Percentiles rank a stretch among this genome's conserved stretches.
phyloP scores from a whole-genome alignment of 139 green algal genomes.

The Auxenochlorella pyrenoidosa region DNA sequence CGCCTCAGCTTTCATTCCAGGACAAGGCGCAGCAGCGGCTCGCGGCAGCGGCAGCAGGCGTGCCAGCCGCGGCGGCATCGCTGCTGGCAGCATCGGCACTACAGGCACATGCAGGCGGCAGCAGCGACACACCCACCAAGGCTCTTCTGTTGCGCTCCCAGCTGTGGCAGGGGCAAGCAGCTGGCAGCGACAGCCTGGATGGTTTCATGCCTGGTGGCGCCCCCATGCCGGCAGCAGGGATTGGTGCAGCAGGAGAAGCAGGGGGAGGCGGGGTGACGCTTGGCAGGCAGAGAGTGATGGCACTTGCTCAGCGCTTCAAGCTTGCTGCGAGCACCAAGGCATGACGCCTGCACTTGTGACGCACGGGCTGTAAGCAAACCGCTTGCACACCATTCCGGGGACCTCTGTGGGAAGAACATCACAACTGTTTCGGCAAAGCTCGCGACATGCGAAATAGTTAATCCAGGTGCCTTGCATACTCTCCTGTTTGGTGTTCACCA shows the following conservation, averaged over 20 bases:
- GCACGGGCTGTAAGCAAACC: too few relatives aligned
- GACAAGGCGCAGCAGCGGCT: background rate
- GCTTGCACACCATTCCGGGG: too few relatives aligned
- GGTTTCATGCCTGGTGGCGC: background rate
- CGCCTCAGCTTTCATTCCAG: background rate
- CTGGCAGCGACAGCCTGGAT: background rate
- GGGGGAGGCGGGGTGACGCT: background rate
- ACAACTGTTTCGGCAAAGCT: too few relatives aligned
- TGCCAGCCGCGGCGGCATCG: background rate
- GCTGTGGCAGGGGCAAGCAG: background rate
- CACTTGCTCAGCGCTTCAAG: background rate
- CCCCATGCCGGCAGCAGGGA: background rate
- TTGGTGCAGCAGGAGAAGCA: background rate
- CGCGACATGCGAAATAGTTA: too few relatives aligned
- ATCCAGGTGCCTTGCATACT: too few relatives aligned
- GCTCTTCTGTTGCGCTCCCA: background rate
- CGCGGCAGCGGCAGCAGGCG: background rate
- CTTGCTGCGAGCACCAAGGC: background rate
- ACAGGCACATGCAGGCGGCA: background rate
- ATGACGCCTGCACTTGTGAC: too few relatives aligned
- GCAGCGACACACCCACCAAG: conserved; percentile 19
- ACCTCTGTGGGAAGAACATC: too few relatives aligned
- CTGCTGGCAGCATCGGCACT: too few relatives aligned
- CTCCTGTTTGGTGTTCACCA: too few relatives aligned
- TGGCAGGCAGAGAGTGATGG: background rate